These are phyloP conservation scores for Corchorus capsularis DNA, from an alignment of 345 rosid genomes.

Conservation along the genomic window DNA sequence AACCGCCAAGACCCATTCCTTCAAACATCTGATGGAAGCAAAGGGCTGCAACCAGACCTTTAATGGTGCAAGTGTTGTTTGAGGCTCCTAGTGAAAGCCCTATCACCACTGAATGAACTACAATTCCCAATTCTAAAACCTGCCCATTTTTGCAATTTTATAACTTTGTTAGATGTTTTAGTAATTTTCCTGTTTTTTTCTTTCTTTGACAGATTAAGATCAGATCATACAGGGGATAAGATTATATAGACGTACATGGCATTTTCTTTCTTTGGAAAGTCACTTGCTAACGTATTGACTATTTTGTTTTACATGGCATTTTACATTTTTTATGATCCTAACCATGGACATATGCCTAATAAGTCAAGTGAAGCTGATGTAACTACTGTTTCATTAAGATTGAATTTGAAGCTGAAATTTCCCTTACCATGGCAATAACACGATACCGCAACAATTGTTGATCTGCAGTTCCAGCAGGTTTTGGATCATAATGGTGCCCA, in stretches of 20 bases:
- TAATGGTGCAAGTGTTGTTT: slow-evolving; percentile 64
- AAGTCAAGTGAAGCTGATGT: not conserved
- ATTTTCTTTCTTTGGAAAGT: no score
- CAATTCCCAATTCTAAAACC: slow-evolving; percentile 77
- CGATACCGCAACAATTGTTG: slow-evolving; percentile 55
- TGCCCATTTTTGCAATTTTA: slow-evolving; percentile 19
- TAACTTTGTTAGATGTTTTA: no score
- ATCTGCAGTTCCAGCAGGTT: slow-evolving; percentile 22
- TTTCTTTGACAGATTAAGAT: no score
- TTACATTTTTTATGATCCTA: no score
- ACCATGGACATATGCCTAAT: no score
- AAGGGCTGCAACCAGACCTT: slow-evolving; percentile 73
- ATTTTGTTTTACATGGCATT: not conserved
- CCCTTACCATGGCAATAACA: slow-evolving; percentile 71
- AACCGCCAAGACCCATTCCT: slow-evolving; percentile 88
- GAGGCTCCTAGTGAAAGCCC: slow-evolving; percentile 78
- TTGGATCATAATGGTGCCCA: slow-evolving; percentile 33
- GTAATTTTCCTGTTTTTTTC: no score
- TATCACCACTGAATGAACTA: slow-evolving; percentile 79
- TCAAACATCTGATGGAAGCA: slow-evolving; percentile 93
- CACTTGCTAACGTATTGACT: no score
- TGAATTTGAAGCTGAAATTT: not conserved
- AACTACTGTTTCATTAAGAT: not conserved
- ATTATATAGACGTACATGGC: no score
- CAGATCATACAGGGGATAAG: no score